Evolutionary conservation across 2,329 filamentous ascomycete genomes (phyloP), one percentile per base, ranked within the genome.

Genomic region (Colletotrichum higginsianum): DNA sequence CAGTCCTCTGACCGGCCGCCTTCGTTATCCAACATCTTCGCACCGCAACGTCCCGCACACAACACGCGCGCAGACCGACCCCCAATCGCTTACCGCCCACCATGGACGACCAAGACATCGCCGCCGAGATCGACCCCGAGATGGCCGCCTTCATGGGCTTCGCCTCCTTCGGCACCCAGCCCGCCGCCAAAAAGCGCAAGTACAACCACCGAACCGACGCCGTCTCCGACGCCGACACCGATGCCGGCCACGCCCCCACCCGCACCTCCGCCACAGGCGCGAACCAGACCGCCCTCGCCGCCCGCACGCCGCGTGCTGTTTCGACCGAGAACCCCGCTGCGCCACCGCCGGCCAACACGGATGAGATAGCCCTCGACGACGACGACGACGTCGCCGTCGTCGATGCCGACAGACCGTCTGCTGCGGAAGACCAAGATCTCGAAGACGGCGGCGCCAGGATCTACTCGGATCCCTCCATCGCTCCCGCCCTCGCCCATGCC

Each of bases 121-220:
- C 35, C 40, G 42, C 67, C 21, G 69, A 68, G 3, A n/a, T 55
- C 42, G 78, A 81, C 47, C 78, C 79, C n/a, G 78, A 78, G 23
- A 90, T 94, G 79, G 90, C 91, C 26, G 87, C 88, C 52, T 86
- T 88, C 57, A 92, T 95, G 90, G 93, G 93, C 74, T 95, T 95
- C 81, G 87, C 90, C 11, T 87, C 89, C 68, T 95, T 95, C 78
- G 92, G 92, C 75, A 81, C 82, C 12, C 84, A 87, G 75, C 83
- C 86, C 1, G 85, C 85, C 53, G 67, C 71, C 23, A 93, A 93
- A 80, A 93, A 92, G 79, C 88, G 92, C 72, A 91, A 91, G 77
- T 92, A 89, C 80, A 90, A 93, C 76, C 84, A 87, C 21, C 81
- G 84, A 38, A 83, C 82, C 61, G 89, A 89, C 75, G 87, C 86